phyloP scores from a whole-genome alignment of 2,329 filamentous ascomycete species.

The Cordyceps cateniannulata region DNA sequence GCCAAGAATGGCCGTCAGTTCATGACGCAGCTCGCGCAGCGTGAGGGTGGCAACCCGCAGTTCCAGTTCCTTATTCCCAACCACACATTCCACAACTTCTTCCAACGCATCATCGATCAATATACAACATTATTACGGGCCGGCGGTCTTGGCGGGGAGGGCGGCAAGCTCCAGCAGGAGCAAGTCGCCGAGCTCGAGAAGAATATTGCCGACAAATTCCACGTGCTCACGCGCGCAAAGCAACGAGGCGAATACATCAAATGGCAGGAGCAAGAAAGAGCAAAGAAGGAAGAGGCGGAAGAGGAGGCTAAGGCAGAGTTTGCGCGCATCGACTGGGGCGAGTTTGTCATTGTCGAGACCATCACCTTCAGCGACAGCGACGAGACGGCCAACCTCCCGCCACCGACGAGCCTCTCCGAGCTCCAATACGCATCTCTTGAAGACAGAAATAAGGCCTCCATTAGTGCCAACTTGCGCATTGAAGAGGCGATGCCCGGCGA shows the following conservation, averaged over 20 bases:
- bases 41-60: slow-evolving; percentile 84
- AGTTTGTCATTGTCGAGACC: slow-evolving; percentile 93
- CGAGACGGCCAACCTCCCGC: slow-evolving; percentile 77
- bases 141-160: slow-evolving; percentile 58
- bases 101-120: slow-evolving; percentile 86
- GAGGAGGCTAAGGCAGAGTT: slow-evolving; percentile 71
- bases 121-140: slow-evolving; percentile 74
- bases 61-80: slow-evolving; percentile 95
- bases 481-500: slow-evolving; percentile 92
- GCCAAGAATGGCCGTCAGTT: slow-evolving; percentile 89
- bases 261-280: slow-evolving; percentile 76
- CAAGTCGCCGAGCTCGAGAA: slow-evolving; percentile 65
- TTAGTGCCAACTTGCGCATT: slow-evolving; percentile 74
- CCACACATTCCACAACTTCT: slow-evolving; percentile 94
- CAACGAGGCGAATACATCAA: slow-evolving; percentile 83
- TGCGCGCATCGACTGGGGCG: slow-evolving; percentile 93
- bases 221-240: slow-evolving; percentile 72
- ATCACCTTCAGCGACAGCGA: slow-evolving; percentile 88
- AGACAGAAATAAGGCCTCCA: slow-evolving; percentile 86
- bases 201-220: slow-evolving; percentile 73
- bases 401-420: slow-evolving; percentile 83
- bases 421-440: slow-evolving; percentile 91
- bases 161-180: slow-evolving; percentile 63
- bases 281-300: slow-evolving; percentile 80
- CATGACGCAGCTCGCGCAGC: slow-evolving; percentile 82